phyloP scores from a whole-genome alignment of 2,329 filamentous ascomycete genomes.

The Fusarium sp. region DNA sequence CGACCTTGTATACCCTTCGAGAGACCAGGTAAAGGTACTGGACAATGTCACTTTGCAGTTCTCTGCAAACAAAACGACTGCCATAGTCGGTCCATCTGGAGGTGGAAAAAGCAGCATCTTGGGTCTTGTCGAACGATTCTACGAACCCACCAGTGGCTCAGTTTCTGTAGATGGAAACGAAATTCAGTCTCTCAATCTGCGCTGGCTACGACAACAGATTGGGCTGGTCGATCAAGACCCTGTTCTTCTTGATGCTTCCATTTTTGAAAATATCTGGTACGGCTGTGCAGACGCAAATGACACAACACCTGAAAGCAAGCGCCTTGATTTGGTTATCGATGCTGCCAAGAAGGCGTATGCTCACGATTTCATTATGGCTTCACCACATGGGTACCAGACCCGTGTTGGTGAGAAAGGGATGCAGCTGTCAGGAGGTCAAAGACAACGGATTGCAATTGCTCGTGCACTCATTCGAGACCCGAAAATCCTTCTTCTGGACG shows the following conservation, averaged over 20 bases:
- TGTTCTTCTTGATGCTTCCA: constrained; percentile 58
- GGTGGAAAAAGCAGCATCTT: constrained; percentile 64
- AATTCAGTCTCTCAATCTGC: constrained; percentile 53
- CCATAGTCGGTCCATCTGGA: constrained; percentile 64
- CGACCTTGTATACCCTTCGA: constrained; percentile 62
- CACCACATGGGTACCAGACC: constrained; percentile 54
- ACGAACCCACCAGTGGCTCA: constrained; percentile 56
- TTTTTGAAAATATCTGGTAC: constrained; percentile 52
- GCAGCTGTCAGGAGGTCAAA: constrained; percentile 64
- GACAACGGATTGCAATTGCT: constrained; percentile 66
- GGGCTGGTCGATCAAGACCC: constrained; percentile 61
- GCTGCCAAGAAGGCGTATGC: constrained; percentile 1
- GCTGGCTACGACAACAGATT: constrained; percentile 61
- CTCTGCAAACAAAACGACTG: constrained; percentile 58
- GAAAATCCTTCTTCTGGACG: constrained; percentile 72
- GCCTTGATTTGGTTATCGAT: not conserved
- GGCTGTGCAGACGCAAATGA: not conserved
- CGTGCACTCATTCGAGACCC: constrained; percentile 64
- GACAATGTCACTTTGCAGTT: constrained; percentile 51
- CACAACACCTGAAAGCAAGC: not conserved
- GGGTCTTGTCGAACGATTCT: constrained; percentile 64
- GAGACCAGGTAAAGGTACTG: constrained; percentile 57
- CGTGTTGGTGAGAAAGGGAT: constrained; percentile 67
- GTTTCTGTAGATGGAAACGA: constrained; percentile 51
- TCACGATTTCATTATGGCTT: not conserved